Evolutionary conservation across 179 eudicot species (phyloP), one percentile per base, ranked within the genome.

Genomic region (Gypsophila paniculata): DNA sequence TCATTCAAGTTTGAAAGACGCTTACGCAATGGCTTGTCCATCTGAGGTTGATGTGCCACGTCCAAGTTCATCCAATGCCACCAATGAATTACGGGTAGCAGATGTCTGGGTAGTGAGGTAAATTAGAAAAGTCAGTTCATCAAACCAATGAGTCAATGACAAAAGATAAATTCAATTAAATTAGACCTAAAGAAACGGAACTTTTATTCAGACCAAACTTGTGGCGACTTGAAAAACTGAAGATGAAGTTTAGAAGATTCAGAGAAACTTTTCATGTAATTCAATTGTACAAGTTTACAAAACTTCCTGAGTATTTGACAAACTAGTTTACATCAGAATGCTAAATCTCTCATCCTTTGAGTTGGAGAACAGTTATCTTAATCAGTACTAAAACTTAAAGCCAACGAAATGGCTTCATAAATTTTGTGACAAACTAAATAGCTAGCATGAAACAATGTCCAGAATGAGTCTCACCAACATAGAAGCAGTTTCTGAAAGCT

Each of bases 11-110:
- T 68, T 59, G 12, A 26, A 48, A 57, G 64, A 72, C 73, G 83
- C 97, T 75, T 83, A 95, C 99, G 99, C 99, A 74, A 95, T 92
- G 70, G 99, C 97, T 89, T 95, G 99, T 69, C 99, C 99, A 83
- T 95, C 99, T 69, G 99, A 95, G 61, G 99, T 95, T 69, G 99
- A 82, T 79, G 99, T 95, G 72, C 99, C 99, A 74, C 99, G 96
- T 73, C 99, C 99, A 79, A 95, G 97, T 77, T 95, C 99, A 86
- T 95, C 99, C 84, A 95, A 81, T 59, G 97, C 95, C 82, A 95
- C 99, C 76, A 95, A 86, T 58, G 99, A 95, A 80, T 82, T 76
- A 21, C 84, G 83, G 62, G 96, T 90, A 58, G 99, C 99, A 32
- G 85, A 86, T 44, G 91, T 83, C 99, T 95, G 84, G 34, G 46